Base-by-base conservation (phyloP, 441 rosid genomes). In the Bocquillonia castaneifolia region DNA sequence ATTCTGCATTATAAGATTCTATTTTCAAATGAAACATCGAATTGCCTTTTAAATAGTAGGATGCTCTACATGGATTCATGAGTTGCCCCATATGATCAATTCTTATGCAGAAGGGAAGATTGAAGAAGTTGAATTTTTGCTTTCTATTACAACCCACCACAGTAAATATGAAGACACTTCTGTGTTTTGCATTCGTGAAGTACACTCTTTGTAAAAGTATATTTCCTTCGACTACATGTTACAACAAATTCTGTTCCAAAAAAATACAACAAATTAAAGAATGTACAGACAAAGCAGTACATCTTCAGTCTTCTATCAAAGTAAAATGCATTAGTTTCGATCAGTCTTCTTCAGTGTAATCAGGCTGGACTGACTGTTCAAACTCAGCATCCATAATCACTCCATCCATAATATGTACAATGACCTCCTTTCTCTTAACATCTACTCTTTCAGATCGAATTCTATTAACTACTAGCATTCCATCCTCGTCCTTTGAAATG, bases 331-430 rank as follows among this genome's bases (percentile, higher is more conserved):
- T 65, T 71, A 39, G 12, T 52, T 59, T 52, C 52, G 44, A 52
- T 56, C 52, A 67, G 45, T 72, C 76, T 55, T 65, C 82, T 60
- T 76, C 78, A 22, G 9, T 40, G 54, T 74, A 18, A 74, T 80
- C 83, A 73, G 85, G 78, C 66, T 67, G 76, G 55, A 86, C 75
- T 0, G 96, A 82, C 17, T 80, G 88, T 57, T 87, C 82, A 47
- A 88, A 90, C 54, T 85, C 90, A 25, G 88, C 81, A 76, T 88
- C 93, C 96, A 88, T 86, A 14, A 88, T 25, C 1, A 81, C 88
- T 32, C 91, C 93, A 79, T 88, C 83, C 85, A 87, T 86, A 3
- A 74, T 9, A 45, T 88, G 90, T 23, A 76, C 78, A 2, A 76
- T 56, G 18, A 81, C 76, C 77, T 82, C 78, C 74, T 80, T 77